Percentiles rank a stretch among this genome's conserved stretches.
Evolutionary conservation across 2,329 filamentous ascomycete species (phyloP).

Genomic region (Trichoderma koningiopsis): DNA sequence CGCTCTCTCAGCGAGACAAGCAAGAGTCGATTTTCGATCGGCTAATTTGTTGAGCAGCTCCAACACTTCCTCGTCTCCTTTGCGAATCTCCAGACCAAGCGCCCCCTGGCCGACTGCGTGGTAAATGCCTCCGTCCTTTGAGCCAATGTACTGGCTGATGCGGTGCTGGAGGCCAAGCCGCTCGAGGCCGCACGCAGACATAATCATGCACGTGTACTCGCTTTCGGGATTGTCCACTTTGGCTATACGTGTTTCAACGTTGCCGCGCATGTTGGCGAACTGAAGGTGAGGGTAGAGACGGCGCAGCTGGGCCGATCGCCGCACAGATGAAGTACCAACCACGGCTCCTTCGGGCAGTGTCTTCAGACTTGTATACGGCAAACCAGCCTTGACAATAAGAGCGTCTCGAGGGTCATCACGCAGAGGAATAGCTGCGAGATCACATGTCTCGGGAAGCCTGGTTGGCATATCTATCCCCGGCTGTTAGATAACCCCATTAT

Average conservation of each 20-base stretch:
- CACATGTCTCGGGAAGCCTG: constrained; percentile 14
- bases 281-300: constrained; percentile 16
- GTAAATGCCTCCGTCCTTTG: constrained; percentile 18
- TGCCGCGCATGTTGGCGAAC: constrained; percentile 19
- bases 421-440: constrained; percentile 15
- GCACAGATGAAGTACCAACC: constrained; percentile 19
- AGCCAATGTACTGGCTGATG: constrained; percentile 23
- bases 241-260: constrained; percentile 21
- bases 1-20: constrained; percentile 22
- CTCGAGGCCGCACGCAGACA: constrained; percentile 20
- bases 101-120: constrained; percentile 22
- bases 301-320: constrained; percentile 18
- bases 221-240: constrained; percentile 17
- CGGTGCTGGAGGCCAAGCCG: constrained; percentile 20
- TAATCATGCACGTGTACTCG: constrained; percentile 22
- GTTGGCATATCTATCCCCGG: constrained; percentile 19
- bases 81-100: constrained; percentile 21
- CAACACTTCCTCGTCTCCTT: background rate
- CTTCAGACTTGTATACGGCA: constrained; percentile 6
- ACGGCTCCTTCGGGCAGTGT: constrained; percentile 13
- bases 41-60: background rate
- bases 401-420: constrained; percentile 23
- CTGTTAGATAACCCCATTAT: background rate
- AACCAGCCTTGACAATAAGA: constrained; percentile 18
- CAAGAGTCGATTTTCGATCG: constrained; percentile 9